Evolutionary conservation across 192 early-diverging fungal genomes (phyloP).

Genomic region (Backusella circina): DNA sequence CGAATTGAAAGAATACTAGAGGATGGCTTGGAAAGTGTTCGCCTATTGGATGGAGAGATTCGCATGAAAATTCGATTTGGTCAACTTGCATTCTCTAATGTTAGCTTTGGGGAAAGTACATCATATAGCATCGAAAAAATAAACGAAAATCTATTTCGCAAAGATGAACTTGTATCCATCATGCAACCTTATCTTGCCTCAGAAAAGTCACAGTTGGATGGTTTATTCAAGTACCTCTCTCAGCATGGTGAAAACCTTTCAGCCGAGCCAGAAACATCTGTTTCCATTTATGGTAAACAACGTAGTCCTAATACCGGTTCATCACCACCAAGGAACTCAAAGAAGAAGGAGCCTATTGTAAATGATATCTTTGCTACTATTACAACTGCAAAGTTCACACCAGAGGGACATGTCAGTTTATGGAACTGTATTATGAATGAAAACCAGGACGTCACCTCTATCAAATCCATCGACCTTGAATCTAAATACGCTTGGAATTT

Average conservation of each 20-base stretch:
- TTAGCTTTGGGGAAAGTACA: background rate
- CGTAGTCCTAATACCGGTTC: background rate
- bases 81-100: constrained; percentile 31
- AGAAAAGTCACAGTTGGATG: constrained; percentile 13
- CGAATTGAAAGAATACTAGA: constrained; percentile 18
- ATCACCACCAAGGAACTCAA: background rate
- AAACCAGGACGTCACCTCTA: constrained; percentile 15
- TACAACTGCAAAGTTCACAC: constrained; percentile 13
- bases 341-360: background rate
- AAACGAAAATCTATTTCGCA: constrained; percentile 15
- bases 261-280: constrained; percentile 22
- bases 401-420: constrained; percentile 28
- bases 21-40: constrained; percentile 25
- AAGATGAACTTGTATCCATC: constrained; percentile 26
- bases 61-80: constrained; percentile 37
- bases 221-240: constrained; percentile 23
- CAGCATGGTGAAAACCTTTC: constrained; percentile 9
- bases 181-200: constrained; percentile 31
- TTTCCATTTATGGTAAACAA: constrained; percentile 21
- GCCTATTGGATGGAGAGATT: constrained; percentile 35
- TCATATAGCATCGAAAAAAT: constrained; percentile 19
- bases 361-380: background rate
- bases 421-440: constrained; percentile 36
- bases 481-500: constrained; percentile 37
- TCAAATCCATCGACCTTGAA: constrained; percentile 31